Percentiles rank a stretch among this genome's conserved stretches.
Evolutionary conservation across 495 filamentous ascomycete genomes (phyloP).

Genomic region (Aspergillus egyptiacus): DNA sequence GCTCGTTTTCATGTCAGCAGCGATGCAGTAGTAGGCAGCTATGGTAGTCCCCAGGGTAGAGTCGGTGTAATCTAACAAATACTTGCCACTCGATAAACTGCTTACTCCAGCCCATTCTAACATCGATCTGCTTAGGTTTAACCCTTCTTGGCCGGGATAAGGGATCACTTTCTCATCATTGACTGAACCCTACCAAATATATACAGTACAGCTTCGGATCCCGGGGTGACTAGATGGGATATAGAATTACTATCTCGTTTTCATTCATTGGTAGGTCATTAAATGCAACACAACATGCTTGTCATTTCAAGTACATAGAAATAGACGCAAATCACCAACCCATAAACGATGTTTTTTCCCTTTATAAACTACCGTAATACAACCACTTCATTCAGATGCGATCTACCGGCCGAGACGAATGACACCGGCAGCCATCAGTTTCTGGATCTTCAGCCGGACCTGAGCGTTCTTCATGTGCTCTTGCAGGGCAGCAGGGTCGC

Average conservation of each 20-base stretch:
- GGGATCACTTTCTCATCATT: no score
- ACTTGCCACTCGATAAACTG: no score
- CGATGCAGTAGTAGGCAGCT: no score
- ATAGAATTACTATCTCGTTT: no score
- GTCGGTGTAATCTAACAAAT: no score
- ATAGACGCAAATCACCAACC: background rate
- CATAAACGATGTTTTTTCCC: background rate
- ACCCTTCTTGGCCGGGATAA: no score
- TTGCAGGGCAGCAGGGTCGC: conserved; percentile 81
- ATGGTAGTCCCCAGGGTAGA: no score
- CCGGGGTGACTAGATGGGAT: background rate
- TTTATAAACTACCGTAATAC: background rate
- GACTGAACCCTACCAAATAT: no score
- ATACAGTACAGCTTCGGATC: no score
- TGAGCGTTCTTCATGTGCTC: conserved; percentile 94
- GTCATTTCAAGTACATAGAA: background rate
- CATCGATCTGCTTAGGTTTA: no score
- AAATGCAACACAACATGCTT: background rate
- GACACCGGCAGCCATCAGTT: conserved; percentile 85
- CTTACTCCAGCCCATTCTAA: no score
- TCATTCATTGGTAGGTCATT: background rate
- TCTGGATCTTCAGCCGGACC: conserved; percentile 82
- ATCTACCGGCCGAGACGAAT: conserved; percentile 67
- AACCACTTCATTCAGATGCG: background rate
- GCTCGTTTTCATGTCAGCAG: no score